Evolutionary conservation across 805 yeast genomes (phyloP).

Genomic region (Kockiozyma suomiensis): DNA sequence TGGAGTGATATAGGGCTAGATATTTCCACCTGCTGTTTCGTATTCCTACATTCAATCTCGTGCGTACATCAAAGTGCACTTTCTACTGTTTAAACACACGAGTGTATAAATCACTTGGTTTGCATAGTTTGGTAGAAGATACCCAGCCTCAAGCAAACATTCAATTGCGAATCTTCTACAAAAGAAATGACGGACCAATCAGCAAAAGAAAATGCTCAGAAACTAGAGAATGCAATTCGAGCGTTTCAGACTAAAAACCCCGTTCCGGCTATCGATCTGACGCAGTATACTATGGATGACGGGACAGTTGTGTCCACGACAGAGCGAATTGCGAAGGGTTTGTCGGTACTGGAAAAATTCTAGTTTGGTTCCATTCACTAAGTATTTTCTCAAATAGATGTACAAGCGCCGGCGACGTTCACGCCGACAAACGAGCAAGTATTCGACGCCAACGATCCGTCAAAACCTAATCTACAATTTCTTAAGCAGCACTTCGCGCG

Average conservation of each 20-base stretch:
- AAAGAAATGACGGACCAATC: neutral
- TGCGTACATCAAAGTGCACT: too few species aligned
- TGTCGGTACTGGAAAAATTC: neutral
- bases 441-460: conserved; percentile 56
- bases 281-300: conserved; percentile 56
- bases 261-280: conserved; percentile 45
- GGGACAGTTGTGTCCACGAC: conserved; percentile 60
- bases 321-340: conserved; percentile 54
- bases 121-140: neutral
- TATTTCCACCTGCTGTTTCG: too few species aligned
- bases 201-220: conserved; percentile 22
- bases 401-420: conserved; percentile 66
- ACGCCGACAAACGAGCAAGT: conserved; percentile 70
- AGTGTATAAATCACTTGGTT: too few species aligned
- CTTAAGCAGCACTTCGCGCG: conserved; percentile 70
- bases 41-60: too few species aligned
- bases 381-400: too few species aligned
- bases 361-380: too few species aligned
- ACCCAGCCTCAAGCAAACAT: neutral
- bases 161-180: neutral
- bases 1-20: too few species aligned
- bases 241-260: conserved; percentile 43
- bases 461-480: conserved; percentile 69
- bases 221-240: conserved; percentile 43
- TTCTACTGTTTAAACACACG: too few species aligned